Evolutionary conservation across 2,329 filamentous ascomycete species (phyloP).

Genomic region (Fusarium poae): DNA sequence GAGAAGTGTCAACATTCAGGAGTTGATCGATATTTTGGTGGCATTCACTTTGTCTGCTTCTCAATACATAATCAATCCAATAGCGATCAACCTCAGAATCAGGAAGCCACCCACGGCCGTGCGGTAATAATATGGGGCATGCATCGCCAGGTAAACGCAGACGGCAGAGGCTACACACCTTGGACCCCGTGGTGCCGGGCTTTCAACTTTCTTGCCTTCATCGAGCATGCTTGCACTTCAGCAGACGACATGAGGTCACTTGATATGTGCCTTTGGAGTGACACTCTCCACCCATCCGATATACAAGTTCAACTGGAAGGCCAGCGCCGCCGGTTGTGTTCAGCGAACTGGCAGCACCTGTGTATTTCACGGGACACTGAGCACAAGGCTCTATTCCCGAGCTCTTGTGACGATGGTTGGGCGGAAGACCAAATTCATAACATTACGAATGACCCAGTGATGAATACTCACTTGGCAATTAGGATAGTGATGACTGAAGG

Average conservation of each 20-base stretch:
- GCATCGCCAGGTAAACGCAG: conserved; percentile 6
- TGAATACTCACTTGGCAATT: conserved; percentile 9
- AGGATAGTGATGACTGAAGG: conserved; percentile 24
- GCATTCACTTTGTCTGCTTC: conserved; percentile 40
- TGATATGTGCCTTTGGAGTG: conserved; percentile 5
- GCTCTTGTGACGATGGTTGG: conserved; percentile 10
- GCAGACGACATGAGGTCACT: conserved; percentile 2
- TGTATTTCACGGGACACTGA: conserved; percentile 1
- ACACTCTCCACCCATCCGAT: conserved; percentile 15
- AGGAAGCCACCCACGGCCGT: not conserved
- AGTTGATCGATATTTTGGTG: conserved; percentile 34
- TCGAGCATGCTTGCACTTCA: conserved; percentile 6
- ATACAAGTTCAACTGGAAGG: conserved; percentile 32
- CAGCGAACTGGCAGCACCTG: not conserved
- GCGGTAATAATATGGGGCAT: conserved; percentile 42
- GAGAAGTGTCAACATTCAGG: conserved; percentile 17
- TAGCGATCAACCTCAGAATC: not conserved
- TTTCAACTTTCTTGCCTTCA: conserved; percentile 31
- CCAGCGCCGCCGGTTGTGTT: conserved; percentile 30
- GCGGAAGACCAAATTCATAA: conserved; percentile 22
- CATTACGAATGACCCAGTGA: not conserved
- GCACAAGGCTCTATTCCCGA: conserved; percentile 36
- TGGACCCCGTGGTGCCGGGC: conserved; percentile 42
- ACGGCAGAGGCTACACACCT: not conserved
- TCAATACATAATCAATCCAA: not conserved